Base-by-base conservation (phyloP, 306 rosid genomes). In the Spatholobus suberectus region DNA sequence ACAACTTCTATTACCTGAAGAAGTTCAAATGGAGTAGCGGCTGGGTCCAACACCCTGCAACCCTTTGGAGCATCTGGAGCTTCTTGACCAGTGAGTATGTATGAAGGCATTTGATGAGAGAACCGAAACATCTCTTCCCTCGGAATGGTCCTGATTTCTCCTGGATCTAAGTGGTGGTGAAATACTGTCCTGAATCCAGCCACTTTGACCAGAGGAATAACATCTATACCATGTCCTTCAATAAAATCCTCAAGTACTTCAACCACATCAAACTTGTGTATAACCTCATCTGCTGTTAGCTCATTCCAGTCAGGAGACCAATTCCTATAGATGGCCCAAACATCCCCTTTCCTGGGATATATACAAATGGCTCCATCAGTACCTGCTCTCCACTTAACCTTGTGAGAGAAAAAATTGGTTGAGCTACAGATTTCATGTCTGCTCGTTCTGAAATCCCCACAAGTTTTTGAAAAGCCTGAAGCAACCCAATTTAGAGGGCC, bases 11-110 rank as follows among this genome's bases (percentile, higher is more conserved):
- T 83, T 1, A 94, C 86, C 80, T 91, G 89, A 69, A 93, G 94
- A 86, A 94, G 92, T 35, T 96, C 93, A 8, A 55, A 23, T 6
- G 99, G 98, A 47, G 90, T 91, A 62, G 98, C 94, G 43, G 98
- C 97, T 43, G 99, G 97, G 75, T 96, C 97, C 86, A 96, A 90
- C 87, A 94, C 99, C 88, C 96, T 84, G 79, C 97, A 96, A 86
- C 97, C 97, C 77, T 84, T 92, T 71, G 94, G 99, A 86, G 97
- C 92, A 86, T 85, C 88, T 5, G 77, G 82, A 70, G 89, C 90
- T 90, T 94, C 98, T 82, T 78, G 89, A 79, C 98, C 99, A 1
- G 92, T 86, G 27, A 91, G 92, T 55, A 83, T 75, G 63, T 76
- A 70, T 11, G 99, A 91, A 73, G 98, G 99, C 67, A 96, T 90